phyloP scores from a whole-genome alignment of 345 rosid species.

The Jatropha curcas region DNA sequence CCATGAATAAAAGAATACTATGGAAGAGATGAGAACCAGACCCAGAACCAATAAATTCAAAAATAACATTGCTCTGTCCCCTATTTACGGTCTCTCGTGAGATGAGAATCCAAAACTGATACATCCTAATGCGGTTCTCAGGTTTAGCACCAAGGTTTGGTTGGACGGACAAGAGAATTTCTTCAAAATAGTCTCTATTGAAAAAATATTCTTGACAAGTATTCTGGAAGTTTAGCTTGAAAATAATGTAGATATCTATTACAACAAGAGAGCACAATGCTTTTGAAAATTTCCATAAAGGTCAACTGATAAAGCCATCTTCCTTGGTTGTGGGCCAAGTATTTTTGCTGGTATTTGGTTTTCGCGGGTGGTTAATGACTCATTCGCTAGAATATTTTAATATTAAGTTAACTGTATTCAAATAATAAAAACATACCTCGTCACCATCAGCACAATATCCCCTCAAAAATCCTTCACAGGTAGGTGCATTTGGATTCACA shows the following conservation, averaged over 20 bases:
- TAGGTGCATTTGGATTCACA: slow-evolving; percentile 77
- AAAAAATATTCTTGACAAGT: not conserved
- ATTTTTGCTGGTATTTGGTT: not conserved
- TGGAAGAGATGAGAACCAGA: not conserved
- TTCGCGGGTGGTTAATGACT: not conserved
- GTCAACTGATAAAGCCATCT: not conserved
- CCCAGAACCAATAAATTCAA: too few species aligned
- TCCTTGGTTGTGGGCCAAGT: not conserved
- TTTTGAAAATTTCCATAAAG: not conserved
- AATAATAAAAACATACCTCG: slow-evolving; percentile 59
- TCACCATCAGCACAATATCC: slow-evolving; percentile 92
- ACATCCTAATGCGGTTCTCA: not conserved
- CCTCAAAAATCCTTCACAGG: slow-evolving; percentile 81
- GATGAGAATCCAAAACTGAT: not conserved
- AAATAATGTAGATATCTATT: not conserved
- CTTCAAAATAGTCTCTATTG: not conserved
- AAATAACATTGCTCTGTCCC: too few species aligned
- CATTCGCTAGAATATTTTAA: not conserved
- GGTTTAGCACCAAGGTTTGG: not conserved
- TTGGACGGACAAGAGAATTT: not conserved
- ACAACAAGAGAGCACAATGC: not conserved
- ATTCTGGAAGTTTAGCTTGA: not conserved
- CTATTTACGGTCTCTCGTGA: too few species aligned
- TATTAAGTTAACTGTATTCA: not conserved
- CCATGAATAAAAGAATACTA: not conserved